A percentile compares a stretch with the other conserved stretches of the same genome.
Evolutionary conservation across 495 filamentous ascomycete genomes (phyloP).

Genomic region (Aspergillus haitiensis): DNA sequence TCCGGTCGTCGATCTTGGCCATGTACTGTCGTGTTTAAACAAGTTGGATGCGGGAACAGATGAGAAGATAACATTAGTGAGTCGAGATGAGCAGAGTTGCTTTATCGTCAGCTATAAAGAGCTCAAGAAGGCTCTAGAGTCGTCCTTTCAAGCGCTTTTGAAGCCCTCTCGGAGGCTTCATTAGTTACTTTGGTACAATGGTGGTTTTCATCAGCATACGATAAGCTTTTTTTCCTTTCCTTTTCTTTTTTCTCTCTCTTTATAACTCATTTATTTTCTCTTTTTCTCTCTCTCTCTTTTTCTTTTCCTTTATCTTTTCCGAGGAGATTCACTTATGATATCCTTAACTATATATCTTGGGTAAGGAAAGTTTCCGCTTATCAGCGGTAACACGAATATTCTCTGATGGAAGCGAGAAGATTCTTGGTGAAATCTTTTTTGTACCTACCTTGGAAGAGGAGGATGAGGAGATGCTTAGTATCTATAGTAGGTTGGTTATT

Average conservation of each 20-base stretch:
- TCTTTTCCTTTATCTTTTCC: too few relatives aligned
- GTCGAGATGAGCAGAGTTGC: slow-evolving; percentile 81
- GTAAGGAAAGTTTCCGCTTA: too few relatives aligned
- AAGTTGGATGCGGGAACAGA: slow-evolving; percentile 89
- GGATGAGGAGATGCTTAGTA: too few relatives aligned
- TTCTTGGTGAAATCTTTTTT: too few relatives aligned
- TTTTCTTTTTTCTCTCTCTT: not conserved
- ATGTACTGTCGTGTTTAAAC: slow-evolving; percentile 80
- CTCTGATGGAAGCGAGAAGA: too few relatives aligned
- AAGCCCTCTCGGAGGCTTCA: slow-evolving; percentile 54
- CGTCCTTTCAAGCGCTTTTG: slow-evolving; percentile 75
- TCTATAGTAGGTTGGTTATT: too few relatives aligned
- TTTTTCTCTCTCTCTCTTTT: not conserved
- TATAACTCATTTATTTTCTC: not conserved
- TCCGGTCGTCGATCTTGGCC: slow-evolving; percentile 77
- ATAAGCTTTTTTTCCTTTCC: not conserved
- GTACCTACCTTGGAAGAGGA: too few relatives aligned
- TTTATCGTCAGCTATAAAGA: slow-evolving; percentile 87
- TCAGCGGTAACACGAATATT: too few relatives aligned
- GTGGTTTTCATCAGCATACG: not conserved
- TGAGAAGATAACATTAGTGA: slow-evolving; percentile 82
- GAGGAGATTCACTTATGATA: too few relatives aligned
- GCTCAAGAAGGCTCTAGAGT: slow-evolving; percentile 73
- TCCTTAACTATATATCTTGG: too few relatives aligned
- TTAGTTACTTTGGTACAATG: slow-evolving; percentile 19